A percentile compares a stretch with the other conserved stretches of the same genome.
phyloP scores from a whole-genome alignment of 2,329 filamentous ascomycete genomes.

The Aspergillus carbonarius region DNA sequence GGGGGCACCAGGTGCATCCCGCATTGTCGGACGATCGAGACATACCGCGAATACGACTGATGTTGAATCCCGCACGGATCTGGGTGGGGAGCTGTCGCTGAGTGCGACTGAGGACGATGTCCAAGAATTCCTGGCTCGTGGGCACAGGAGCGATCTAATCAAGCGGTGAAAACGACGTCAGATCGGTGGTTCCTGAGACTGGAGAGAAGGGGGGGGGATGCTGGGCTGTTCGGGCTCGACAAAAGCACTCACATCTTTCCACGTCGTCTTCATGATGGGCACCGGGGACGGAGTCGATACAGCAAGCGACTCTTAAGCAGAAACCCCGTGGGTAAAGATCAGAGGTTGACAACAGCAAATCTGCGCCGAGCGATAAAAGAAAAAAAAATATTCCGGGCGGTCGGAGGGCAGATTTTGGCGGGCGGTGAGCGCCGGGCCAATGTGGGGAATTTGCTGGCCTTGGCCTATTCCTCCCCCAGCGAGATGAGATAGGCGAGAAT shows the following conservation, averaged over 20 bases:
- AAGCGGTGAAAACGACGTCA: constrained; percentile 39
- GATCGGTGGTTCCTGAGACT: neutral
- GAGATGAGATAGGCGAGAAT: neutral
- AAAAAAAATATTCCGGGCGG: constrained; percentile 20
- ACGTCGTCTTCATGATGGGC: constrained; percentile 58
- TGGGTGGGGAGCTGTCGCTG: constrained; percentile 92
- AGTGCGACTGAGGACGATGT: constrained; percentile 92
- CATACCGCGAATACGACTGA: constrained; percentile 76
- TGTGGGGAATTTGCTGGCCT: neutral
- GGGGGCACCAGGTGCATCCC: neutral
- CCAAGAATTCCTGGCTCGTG: constrained; percentile 91
- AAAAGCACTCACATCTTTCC: constrained; percentile 52
- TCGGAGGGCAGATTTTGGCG: constrained; percentile 20
- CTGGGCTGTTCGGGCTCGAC: neutral
- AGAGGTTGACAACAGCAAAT: constrained; percentile 4
- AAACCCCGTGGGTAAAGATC: constrained; percentile 4
- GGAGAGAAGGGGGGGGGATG: too few relatives aligned
- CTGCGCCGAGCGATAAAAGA: constrained; percentile 10
- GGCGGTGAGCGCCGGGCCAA: constrained; percentile 14
- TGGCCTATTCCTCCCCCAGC: neutral
- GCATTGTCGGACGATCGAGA: neutral
- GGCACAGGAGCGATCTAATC: constrained; percentile 75
- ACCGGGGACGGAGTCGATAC: constrained; percentile 25
- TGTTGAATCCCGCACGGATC: constrained; percentile 94
- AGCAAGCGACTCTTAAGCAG: constrained; percentile 1